A percentile compares a stretch with the other conserved stretches of the same genome.
Evolutionary conservation across 208 protist species (phyloP).

Genomic region (Trypanosoma lewisi): DNA sequence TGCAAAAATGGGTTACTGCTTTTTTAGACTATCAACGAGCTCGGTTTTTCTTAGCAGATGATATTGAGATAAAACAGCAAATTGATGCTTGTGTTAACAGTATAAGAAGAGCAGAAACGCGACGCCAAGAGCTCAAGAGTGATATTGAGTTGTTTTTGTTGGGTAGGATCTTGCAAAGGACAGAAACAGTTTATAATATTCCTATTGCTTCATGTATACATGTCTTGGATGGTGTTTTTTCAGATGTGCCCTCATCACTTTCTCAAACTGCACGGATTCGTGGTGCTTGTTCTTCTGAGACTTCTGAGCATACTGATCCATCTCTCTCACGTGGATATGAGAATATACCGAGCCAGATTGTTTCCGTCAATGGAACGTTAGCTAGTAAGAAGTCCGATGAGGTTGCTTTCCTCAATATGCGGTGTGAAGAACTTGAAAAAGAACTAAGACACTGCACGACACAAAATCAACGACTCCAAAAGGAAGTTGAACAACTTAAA

Average conservation of each 20-base stretch:
- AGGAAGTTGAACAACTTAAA: conserved; percentile 5
- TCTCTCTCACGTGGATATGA: background rate
- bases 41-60: conserved; percentile 31
- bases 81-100: conserved; percentile 28
- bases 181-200: conserved; percentile 11
- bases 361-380: background rate
- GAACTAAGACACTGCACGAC: background rate
- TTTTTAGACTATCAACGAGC: conserved; percentile 46
- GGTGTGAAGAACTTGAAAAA: background rate
- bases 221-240: too few relatives aligned
- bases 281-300: background rate
- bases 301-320: background rate
- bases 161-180: conserved; percentile 25
- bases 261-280: too few relatives aligned
- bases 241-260: too few relatives aligned
- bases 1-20: conserved; percentile 62
- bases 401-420: background rate
- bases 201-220: conserved; percentile 15
- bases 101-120: conserved; percentile 26
- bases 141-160: conserved; percentile 30
- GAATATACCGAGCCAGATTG: background rate
- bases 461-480: conserved; percentile 3
- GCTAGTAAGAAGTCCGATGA: background rate
- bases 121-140: conserved; percentile 27
- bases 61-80: conserved; percentile 40